Evolutionary conservation across 495 filamentous ascomycete genomes (phyloP).

Genomic region (Cudoniella acicularis): DNA sequence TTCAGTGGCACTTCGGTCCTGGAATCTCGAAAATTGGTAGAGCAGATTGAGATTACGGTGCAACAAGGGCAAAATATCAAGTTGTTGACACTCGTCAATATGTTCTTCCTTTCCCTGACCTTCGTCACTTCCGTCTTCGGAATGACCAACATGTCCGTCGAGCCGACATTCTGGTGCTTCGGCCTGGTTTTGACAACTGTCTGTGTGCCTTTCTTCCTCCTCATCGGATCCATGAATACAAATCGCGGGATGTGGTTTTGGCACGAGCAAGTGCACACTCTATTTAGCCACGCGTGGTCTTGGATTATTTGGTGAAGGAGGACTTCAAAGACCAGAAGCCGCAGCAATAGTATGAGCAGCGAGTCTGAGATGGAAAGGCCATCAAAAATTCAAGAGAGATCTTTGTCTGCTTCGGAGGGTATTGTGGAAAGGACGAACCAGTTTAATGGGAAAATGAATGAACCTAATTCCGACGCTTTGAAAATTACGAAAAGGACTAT

Average conservation of each 20-base stretch:
- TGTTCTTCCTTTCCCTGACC: conserved; percentile 45
- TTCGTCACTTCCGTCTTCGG: conserved; percentile 44
- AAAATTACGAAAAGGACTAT: background rate
- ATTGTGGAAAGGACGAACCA: background rate
- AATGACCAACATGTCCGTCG: conserved; percentile 39
- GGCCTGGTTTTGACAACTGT: conserved; percentile 35
- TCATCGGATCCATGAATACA: conserved; percentile 40
- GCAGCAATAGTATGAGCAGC: background rate
- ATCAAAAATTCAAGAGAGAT: background rate
- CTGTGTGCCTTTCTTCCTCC: conserved; percentile 41
- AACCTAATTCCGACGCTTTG: background rate
- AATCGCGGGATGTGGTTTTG: conserved; percentile 18
- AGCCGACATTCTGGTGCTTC: conserved; percentile 31
- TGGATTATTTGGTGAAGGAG: background rate
- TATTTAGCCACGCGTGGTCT: background rate
- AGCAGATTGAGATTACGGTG: conserved; percentile 26
- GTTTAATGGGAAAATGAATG: background rate
- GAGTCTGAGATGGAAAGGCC: background rate
- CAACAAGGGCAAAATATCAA: conserved; percentile 43
- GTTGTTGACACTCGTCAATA: conserved; percentile 38
- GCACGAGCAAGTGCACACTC: conserved; percentile 7
- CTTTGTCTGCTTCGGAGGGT: background rate
- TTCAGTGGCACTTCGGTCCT: conserved; percentile 40
- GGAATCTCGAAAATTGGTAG: conserved; percentile 35
- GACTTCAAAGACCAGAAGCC: background rate